Conservation (phyloP, 1,284 basidiomycete species). For the Neonothopanus nambi region DNA sequence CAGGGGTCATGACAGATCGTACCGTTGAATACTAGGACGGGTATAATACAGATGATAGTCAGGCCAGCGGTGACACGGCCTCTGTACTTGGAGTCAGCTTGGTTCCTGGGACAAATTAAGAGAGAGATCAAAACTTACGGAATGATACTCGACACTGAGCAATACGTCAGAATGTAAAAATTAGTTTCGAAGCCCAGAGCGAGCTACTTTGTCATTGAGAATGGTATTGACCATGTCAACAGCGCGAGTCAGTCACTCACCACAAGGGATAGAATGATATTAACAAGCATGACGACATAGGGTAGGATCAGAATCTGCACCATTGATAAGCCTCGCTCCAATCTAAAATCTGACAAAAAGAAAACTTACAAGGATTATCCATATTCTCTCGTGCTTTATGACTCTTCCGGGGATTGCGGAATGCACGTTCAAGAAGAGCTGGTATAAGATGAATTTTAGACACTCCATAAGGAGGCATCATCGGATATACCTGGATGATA, state of each 20-base stretch:
- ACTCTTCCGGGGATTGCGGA: not conserved
- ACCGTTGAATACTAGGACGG: slow-evolving; percentile 1
- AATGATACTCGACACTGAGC: not conserved
- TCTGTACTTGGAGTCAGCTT: not conserved
- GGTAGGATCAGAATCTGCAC: not conserved
- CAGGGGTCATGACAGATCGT: not conserved
- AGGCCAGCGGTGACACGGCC: slow-evolving; percentile 8
- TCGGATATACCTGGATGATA: slow-evolving; percentile 1
- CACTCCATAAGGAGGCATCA: no score
- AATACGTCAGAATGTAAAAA: not conserved
- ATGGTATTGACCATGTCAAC: not conserved
- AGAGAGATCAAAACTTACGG: not conserved
- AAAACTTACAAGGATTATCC: not conserved
- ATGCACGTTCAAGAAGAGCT: not conserved
- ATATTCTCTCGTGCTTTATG: not conserved
- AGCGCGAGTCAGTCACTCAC: not conserved
- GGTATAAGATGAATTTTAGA: not conserved
- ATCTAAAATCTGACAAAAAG: no score
- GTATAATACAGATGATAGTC: slow-evolving; percentile 4
- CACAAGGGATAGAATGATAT: not conserved
- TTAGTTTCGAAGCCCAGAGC: not conserved
- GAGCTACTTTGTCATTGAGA: not conserved
- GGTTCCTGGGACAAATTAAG: no score
- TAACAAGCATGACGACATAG: not conserved
- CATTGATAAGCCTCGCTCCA: not conserved